These are phyloP conservation scores for Colletotrichum tabaci DNA, from an alignment of 2,329 filamentous ascomycete species.

Conservation along the genomic window DNA sequence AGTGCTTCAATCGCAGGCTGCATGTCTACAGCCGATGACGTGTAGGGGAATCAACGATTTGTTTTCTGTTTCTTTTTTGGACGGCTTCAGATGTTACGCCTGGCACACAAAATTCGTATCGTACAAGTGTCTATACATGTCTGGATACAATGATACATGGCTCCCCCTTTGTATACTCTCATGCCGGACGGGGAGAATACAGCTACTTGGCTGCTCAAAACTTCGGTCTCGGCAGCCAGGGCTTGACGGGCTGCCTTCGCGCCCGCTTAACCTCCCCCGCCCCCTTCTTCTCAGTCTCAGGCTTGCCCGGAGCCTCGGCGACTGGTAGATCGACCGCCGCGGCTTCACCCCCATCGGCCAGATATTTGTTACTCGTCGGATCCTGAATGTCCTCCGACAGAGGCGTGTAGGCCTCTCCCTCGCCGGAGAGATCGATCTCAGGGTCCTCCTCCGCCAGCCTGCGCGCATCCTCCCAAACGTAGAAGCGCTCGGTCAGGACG, in stretches of 20 bases:
- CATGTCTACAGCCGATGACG: background rate
- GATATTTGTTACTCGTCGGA: conserved; percentile 15
- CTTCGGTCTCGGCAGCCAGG: conserved; percentile 27
- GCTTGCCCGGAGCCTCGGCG: background rate
- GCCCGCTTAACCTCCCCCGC: conserved; percentile 29
- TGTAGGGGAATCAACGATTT: background rate
- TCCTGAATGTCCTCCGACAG: conserved; percentile 53
- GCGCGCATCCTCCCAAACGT: conserved; percentile 86
- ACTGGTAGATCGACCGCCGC: background rate
- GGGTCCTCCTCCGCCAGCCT: conserved; percentile 76
- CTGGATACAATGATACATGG: conserved; percentile 40
- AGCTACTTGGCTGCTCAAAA: conserved; percentile 22
- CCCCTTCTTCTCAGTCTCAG: conserved; percentile 8
- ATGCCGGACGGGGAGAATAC: conserved; percentile 7
- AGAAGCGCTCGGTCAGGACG: conserved; percentile 87
- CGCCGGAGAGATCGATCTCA: conserved; percentile 73
- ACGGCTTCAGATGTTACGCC: conserved; percentile 10
- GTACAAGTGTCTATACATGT: conserved; percentile 42
- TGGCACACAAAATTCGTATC: conserved; percentile 34
- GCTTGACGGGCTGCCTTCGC: conserved; percentile 23
- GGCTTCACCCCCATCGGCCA: conserved; percentile 23
- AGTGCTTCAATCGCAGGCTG: background rate
- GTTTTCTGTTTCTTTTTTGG: background rate
- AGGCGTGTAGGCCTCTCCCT: conserved; percentile 66
- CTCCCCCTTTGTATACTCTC: conserved; percentile 12